phyloP scores from a whole-genome alignment of 768 basidiomycete genomes.

The Boletellus ananiceps region DNA sequence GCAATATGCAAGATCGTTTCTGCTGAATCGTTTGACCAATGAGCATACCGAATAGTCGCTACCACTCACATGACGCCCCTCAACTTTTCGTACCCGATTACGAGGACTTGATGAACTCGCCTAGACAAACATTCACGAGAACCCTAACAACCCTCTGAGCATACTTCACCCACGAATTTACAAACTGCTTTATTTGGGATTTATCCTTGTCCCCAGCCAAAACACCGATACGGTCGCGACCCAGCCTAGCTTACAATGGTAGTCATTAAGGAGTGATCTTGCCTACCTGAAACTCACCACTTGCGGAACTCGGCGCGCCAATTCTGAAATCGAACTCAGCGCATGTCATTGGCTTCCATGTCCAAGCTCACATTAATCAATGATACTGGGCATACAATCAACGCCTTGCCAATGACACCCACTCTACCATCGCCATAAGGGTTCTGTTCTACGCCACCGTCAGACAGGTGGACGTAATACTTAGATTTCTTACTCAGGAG shows the following conservation, averaged over 20 bases:
- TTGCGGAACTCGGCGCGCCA: constrained; percentile 96
- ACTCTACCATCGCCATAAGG: constrained; percentile 54
- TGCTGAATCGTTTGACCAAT: constrained; percentile 20
- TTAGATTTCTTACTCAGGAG: constrained; percentile 64
- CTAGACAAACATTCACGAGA: constrained; percentile 32
- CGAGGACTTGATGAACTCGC: constrained; percentile 75
- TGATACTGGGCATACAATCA: constrained; percentile 94
- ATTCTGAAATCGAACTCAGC: constrained; percentile 48
- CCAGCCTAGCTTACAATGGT: constrained; percentile 38
- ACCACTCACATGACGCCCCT: constrained; percentile 70
- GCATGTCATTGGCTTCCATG: neutral
- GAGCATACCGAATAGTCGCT: neutral
- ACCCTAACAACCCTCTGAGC: neutral
- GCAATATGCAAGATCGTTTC: constrained; percentile 58
- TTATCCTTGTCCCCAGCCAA: constrained; percentile 59
- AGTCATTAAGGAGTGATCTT: neutral
- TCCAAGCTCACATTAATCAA: constrained; percentile 63
- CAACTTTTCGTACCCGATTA: constrained; percentile 93
- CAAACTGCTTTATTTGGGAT: constrained; percentile 59
- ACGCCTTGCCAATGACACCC: constrained; percentile 65
- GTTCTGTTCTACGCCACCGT: constrained; percentile 62
- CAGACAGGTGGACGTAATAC: neutral
- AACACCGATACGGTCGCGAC: constrained; percentile 51
- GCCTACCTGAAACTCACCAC: constrained; percentile 55
- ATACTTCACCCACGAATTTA: constrained; percentile 54